Percentiles rank a stretch among this genome's conserved stretches.
These are phyloP conservation scores for Mucuna pruriens DNA, from an alignment of 306 rosid genomes.

Conservation along the genomic window DNA sequence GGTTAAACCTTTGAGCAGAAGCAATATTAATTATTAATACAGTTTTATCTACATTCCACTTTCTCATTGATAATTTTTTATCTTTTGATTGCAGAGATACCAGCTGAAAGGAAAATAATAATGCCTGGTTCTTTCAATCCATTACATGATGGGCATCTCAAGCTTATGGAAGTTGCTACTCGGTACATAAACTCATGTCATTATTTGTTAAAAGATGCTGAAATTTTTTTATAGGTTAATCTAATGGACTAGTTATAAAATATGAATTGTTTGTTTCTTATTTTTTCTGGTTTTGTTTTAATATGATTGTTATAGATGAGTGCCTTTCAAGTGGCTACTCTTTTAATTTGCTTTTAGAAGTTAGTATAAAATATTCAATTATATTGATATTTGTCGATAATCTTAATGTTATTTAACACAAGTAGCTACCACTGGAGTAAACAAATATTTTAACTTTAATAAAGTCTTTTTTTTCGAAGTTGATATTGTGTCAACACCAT, in stretches of 20 bases:
- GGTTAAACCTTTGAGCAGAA: constrained; percentile 28
- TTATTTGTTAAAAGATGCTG: constrained; percentile 6
- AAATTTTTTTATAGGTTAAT: background rate
- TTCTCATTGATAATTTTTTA: background rate
- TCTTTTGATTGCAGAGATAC: constrained; percentile 49
- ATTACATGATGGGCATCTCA: constrained; percentile 85
- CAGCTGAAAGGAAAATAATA: constrained; percentile 78
- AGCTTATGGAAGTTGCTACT: constrained; percentile 85
- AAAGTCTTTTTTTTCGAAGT: constrained; percentile 2
- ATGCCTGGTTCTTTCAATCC: constrained; percentile 94
- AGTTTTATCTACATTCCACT: background rate
- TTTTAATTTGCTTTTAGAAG: background rate
- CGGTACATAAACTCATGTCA: constrained; percentile 57
- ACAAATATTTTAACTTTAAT: constrained; percentile 12
- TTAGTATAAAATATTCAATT: background rate
- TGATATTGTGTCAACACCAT: background rate
- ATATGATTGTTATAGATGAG: constrained; percentile 15
- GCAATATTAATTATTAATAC: constrained; percentile 3
- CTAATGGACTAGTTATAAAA: background rate
- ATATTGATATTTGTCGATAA: constrained; percentile 31
- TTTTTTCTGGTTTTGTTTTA: constrained; percentile 13
- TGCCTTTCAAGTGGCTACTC: background rate
- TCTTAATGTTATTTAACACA: background rate
- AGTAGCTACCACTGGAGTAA: background rate
- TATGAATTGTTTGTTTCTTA: background rate